phyloP scores from a whole-genome alignment of 164 flowering plant species.

The Warburgia ugandensis region DNA sequence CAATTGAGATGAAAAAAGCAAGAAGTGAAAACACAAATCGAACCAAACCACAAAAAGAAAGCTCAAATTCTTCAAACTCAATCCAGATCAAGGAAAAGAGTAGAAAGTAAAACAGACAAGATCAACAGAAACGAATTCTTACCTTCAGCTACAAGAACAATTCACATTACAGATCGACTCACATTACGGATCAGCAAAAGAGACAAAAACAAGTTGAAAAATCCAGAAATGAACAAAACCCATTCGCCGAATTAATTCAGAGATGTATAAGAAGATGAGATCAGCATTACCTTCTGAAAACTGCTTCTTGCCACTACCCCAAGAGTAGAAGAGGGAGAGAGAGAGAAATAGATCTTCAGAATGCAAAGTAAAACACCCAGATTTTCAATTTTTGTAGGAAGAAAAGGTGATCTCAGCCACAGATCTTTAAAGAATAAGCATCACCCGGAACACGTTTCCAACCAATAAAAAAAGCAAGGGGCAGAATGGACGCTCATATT shows the following conservation, averaged over 20 bases:
- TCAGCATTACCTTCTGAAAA: background rate
- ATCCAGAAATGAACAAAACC: background rate
- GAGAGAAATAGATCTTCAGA: background rate
- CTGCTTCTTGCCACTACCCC: background rate
- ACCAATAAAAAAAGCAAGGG: too few species aligned
- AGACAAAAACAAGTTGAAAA: background rate
- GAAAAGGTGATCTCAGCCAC: background rate
- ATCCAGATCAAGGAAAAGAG: background rate
- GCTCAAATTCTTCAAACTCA: too few species aligned
- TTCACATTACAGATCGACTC: background rate
- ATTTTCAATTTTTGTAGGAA: background rate
- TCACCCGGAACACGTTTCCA: constrained; percentile 5
- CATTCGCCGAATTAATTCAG: background rate
- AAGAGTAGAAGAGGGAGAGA: background rate
- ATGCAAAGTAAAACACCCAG: background rate
- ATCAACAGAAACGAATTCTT: background rate
- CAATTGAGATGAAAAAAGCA: too few species aligned
- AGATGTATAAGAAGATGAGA: background rate
- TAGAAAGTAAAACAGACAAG: background rate
- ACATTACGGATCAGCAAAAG: background rate
- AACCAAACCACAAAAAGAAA: too few species aligned
- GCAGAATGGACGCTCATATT: too few species aligned
- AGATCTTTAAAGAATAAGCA: background rate
- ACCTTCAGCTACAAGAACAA: too few species aligned
- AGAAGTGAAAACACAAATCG: too few species aligned